These are phyloP conservation scores for Kazachstania psychrophila DNA, from an alignment of 805 yeast genomes.

Conservation along the genomic window DNA sequence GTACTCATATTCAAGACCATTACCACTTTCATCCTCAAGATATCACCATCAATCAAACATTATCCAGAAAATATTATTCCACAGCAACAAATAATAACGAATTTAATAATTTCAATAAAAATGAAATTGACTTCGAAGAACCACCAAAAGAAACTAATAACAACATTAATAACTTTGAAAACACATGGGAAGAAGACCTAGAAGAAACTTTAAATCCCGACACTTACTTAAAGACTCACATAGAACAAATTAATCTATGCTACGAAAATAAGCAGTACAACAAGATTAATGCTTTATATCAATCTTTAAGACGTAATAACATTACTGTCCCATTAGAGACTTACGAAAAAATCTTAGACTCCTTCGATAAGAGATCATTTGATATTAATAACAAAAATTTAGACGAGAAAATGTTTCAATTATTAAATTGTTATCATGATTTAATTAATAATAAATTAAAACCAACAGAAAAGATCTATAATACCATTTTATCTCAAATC, in stretches of 20 bases:
- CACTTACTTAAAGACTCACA: slow-evolving; percentile 27
- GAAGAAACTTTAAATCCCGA: slow-evolving; percentile 25
- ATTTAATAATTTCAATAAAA: no score
- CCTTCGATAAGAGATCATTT: slow-evolving; percentile 43
- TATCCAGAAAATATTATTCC: slow-evolving; percentile 6
- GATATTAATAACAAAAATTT: slow-evolving; percentile 43
- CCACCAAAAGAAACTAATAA: no score
- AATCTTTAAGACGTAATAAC: slow-evolving; percentile 34
- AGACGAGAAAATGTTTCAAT: slow-evolving; percentile 52
- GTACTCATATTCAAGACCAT: not conserved
- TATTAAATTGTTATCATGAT: slow-evolving; percentile 62
- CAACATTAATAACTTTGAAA: not conserved
- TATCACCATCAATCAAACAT: not conserved
- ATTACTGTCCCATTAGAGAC: slow-evolving; percentile 42
- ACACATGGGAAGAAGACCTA: slow-evolving; percentile 26
- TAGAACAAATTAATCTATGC: slow-evolving; percentile 25
- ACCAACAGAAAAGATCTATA: slow-evolving; percentile 49
- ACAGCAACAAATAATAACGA: slow-evolving; percentile 1
- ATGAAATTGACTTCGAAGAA: no score
- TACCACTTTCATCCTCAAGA: not conserved
- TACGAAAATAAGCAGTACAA: slow-evolving; percentile 25
- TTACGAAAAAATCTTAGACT: slow-evolving; percentile 46
- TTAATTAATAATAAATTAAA: slow-evolving; percentile 43
- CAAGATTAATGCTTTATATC: slow-evolving; percentile 32
- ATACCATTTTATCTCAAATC: slow-evolving; percentile 41